Evolutionary conservation across 202 grass and related monocot species (phyloP), one percentile per base, ranked within the genome.

Genomic region (Panicum hallii): DNA sequence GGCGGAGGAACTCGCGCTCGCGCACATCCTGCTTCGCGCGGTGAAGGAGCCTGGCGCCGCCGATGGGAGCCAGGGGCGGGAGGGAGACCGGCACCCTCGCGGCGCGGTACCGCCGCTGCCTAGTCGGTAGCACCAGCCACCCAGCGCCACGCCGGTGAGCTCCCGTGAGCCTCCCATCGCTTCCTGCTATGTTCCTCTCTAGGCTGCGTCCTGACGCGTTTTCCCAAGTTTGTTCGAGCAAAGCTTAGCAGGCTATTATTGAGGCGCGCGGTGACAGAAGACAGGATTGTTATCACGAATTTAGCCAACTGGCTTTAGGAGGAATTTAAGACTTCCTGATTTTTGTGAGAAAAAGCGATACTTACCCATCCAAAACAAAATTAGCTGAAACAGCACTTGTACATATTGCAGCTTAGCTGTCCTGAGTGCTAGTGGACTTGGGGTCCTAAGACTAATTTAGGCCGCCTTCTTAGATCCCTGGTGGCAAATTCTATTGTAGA

Each of bases 61-160:
- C 78, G 85, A 88, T n/a, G 84, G 87, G 71, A 3, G 34, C 75
- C 48, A 81, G 77, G 30, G 77, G 89, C 7, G 89, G 90, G 82
- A 43, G 83, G 7, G 80, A 93, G 69, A 81, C 77, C 22, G 81
- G 46, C 82, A 85, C 90, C 38, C 87, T 93, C 26, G 87, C 87
- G 50, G 56, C 55, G 69, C 43, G 10, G 42, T 85, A 88, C 77
- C 61, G 70, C 28, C 74, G 67, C 17, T 90, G 79, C 67, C 92
- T 90, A 20, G 16, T 82, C 42, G 79, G 92, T 19, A 79, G 88
- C 82, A 86, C 68, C 70, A 92, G 78, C 86, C 82, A 83, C 76
- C 74, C 91, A 85, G n/a, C 84, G 90, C 85, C 92, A 87, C 38
- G 67, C 88, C 63, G 90, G 92, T 93, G 90, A 77, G 52, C 53